Base-by-base conservation (phyloP, 345 rosid species). In the Euphorbia tirucalli region DNA sequence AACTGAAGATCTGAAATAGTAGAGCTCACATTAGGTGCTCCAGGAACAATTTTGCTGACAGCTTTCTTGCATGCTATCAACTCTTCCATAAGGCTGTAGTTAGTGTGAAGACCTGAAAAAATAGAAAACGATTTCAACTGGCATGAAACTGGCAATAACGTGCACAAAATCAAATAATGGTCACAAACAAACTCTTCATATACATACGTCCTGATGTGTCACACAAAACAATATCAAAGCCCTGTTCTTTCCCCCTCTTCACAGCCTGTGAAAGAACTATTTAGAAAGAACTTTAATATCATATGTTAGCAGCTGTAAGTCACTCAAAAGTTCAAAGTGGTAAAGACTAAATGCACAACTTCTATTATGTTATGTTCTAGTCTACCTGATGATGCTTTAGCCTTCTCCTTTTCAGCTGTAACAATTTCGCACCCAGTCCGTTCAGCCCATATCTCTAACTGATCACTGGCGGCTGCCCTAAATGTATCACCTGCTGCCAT, bases 401-500 rank as follows among this genome's bases (percentile, higher is more conserved):
- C 88, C 25, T 95, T 90, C 72, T 85, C 89, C 72, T 74, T 69
- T 73, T 88, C 90, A 52, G 93, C 97, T 44, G 84, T 82, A 75
- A 89, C 97, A 77, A 92, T 95, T 78, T 90, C 97, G 74, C 97
- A 92, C 48, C 87, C 97, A 21, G 97, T 86, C 81, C 96, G 88
- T 87, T 90, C 93, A 16, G 97, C 97, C 99, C 97, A 90, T 70
- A 95, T 90, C 84, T 94, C 97, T 59, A 95, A 85, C 82, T 92
- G 97, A 79, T 95, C 97, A 76, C 91, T 92, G 63, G 97, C 91
- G 75, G 99, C 99, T 75, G 99, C 97, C 79, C 99, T 89, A 81
- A 90, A 95, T 55, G 99, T 95, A 81, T 95, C 99, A 22, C 99
- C 99, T 71, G 99, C 99, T 37, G 97, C 99, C 87, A 92, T 80